Evolutionary conservation across 495 filamentous ascomycete genomes (phyloP).

Genomic region (Aspergillus incahuasiensis): DNA sequence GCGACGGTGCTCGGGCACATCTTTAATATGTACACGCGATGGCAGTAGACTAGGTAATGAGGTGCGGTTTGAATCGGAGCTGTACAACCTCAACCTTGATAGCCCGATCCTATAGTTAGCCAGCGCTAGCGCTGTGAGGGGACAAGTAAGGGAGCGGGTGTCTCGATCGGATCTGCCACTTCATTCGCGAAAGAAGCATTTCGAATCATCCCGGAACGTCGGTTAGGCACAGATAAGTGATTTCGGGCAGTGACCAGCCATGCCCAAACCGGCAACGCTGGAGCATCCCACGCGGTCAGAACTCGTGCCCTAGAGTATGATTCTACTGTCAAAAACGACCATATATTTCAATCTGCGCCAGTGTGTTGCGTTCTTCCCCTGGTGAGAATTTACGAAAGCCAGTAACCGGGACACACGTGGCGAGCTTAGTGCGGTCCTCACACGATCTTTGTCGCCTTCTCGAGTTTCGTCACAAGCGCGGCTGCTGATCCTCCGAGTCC

Average conservation of each 20-base stretch:
- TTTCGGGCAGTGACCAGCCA: conserved; percentile 11
- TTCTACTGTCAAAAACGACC: background rate
- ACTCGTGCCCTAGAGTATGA: background rate
- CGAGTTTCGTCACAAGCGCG: conserved; percentile 8
- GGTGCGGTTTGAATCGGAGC: background rate
- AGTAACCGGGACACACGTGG: conserved; percentile 17
- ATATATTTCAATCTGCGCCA: conserved; percentile 1
- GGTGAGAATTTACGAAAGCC: background rate
- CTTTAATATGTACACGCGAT: background rate
- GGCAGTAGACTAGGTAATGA: background rate
- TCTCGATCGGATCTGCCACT: background rate
- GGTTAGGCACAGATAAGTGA: conserved; percentile 9
- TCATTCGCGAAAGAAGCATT: conserved; percentile 8
- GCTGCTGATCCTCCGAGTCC: conserved; percentile 7
- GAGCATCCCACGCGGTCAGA: conserved; percentile 3
- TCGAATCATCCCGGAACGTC: conserved; percentile 6
- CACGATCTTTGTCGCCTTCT: conserved; percentile 6
- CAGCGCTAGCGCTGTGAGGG: background rate
- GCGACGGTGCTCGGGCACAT: background rate
- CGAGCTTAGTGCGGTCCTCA: conserved; percentile 9
- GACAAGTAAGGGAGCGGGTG: background rate
- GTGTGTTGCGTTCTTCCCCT: conserved; percentile 1
- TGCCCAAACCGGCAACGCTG: conserved; percentile 9
- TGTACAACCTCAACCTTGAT: background rate
- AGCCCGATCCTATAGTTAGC: background rate